A percentile compares a stretch with the other conserved stretches of the same genome.
Evolutionary conservation across 192 early-diverging fungal species (phyloP).

Genomic region (Spinellus fusiger): DNA sequence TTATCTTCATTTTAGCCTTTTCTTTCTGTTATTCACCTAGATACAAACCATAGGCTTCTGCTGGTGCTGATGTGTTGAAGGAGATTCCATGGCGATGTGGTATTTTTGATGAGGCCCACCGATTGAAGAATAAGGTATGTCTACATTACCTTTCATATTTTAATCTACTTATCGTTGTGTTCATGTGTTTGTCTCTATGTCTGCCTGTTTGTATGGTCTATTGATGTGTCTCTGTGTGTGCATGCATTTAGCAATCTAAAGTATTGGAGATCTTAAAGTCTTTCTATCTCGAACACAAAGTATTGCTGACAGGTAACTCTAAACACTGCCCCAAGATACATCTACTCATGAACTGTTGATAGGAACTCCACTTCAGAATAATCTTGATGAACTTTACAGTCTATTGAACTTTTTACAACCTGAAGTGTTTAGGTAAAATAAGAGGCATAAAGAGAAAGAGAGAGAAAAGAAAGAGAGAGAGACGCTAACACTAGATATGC

Average conservation of each 20-base stretch:
- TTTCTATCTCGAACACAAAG: conserved; percentile 69
- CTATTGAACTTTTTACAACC: conserved; percentile 80
- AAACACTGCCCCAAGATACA: not conserved
- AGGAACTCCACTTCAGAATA: conserved; percentile 76
- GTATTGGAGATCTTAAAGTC: conserved; percentile 67
- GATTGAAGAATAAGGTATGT: conserved; percentile 68
- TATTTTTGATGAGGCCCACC: conserved; percentile 81
- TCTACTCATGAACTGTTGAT: not conserved
- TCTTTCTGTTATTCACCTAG: too few relatives aligned
- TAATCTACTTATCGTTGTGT: not conserved
- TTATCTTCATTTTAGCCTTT: not conserved
- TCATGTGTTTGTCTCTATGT: too few relatives aligned
- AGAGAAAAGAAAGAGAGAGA: not conserved
- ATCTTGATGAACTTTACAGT: conserved; percentile 75
- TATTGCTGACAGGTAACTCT: conserved; percentile 65
- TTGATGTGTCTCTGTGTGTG: too few relatives aligned
- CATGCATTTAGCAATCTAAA: conserved; percentile 65
- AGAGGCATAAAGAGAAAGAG: not conserved
- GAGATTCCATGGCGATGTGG: conserved; percentile 65
- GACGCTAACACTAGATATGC: conserved; percentile 28
- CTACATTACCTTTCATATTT: not conserved
- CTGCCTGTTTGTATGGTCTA: too few relatives aligned
- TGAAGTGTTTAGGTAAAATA: conserved; percentile 33
- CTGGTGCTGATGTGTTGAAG: conserved; percentile 61
- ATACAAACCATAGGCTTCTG: conserved; percentile 42